Evolutionary conservation across 306 rosid species (phyloP).

Genomic region (Alnus rubra): DNA sequence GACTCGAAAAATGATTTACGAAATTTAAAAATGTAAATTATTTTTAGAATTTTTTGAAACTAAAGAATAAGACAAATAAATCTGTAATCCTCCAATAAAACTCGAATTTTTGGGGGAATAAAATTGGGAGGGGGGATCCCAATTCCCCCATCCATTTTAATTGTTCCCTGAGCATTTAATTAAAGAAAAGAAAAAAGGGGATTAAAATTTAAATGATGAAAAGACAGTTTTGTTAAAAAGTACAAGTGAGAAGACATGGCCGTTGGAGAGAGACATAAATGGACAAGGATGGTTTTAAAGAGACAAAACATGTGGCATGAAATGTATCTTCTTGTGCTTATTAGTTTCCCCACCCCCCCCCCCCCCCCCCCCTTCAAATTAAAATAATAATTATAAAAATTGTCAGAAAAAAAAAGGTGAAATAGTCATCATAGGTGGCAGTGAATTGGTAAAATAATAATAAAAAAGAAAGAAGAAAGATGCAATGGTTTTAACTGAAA

Average conservation of each 20-base stretch:
- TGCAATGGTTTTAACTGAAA: constrained; percentile 35
- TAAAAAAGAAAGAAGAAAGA: neutral
- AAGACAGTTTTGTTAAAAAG: constrained; percentile 11
- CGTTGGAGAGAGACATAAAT: constrained; percentile 56
- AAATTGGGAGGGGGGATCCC: no score
- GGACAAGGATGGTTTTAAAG: constrained; percentile 60
- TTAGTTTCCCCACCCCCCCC: no score
- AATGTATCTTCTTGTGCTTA: constrained; percentile 30
- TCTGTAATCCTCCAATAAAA: no score
- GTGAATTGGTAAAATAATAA: constrained; percentile 22
- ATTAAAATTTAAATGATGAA: neutral
- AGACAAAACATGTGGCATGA: constrained; percentile 68
- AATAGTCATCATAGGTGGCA: constrained; percentile 44
- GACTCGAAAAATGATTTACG: no score
- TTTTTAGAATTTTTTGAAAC: no score
- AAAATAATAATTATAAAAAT: constrained; percentile 25
- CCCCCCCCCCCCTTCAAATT: constrained; percentile 20
- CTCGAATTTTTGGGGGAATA: no score
- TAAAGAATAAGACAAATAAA: no score
- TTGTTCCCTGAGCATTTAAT: neutral
- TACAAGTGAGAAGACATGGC: constrained; percentile 38
- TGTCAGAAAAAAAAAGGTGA: constrained; percentile 24
- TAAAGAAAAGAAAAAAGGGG: neutral
- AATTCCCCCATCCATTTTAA: no score
- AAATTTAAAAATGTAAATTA: no score